Conservation (phyloP, 2,329 filamentous ascomycete genomes). For the Talaromyces sp. region DNA sequence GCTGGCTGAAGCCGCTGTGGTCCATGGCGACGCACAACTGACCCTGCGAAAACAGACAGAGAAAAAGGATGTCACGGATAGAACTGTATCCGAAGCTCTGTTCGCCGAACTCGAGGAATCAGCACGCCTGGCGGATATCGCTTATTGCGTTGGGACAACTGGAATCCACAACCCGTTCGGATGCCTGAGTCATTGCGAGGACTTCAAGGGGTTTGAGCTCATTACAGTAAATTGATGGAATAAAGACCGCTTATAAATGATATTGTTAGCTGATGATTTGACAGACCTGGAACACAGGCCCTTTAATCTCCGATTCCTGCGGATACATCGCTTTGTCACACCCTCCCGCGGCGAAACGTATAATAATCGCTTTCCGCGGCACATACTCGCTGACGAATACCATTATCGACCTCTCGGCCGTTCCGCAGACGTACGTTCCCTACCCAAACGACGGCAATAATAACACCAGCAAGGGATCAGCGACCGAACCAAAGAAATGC, state of each 20-base stretch:
- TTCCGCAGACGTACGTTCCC: constrained; percentile 85
- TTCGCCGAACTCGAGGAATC: constrained; percentile 83
- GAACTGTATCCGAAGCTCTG: constrained; percentile 56
- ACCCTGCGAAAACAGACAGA: not conserved
- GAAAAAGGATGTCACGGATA: not conserved
- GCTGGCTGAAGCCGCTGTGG: not conserved
- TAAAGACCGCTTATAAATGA: too few species aligned
- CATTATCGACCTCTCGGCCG: constrained; percentile 81
- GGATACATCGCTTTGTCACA: constrained; percentile 93
- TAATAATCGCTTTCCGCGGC: constrained; percentile 86
- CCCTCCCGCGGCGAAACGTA: constrained; percentile 54
- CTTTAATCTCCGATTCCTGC: constrained; percentile 82
- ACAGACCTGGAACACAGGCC: constrained; percentile 83
- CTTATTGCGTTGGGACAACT: constrained; percentile 85
- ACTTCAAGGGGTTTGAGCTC: constrained; percentile 77
- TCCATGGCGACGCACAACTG: not conserved
- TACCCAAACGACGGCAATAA: constrained; percentile 61
- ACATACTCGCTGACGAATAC: constrained; percentile 94
- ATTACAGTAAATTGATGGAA: constrained; percentile 48
- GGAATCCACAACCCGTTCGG: constrained; percentile 80
- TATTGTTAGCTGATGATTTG: not conserved
- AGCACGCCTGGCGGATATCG: constrained; percentile 86
- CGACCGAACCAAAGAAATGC: constrained; percentile 56
- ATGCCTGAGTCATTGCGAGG: constrained; percentile 78
- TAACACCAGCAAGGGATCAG: constrained; percentile 21